These are phyloP conservation scores for Fraxinus excelsior DNA, from an alignment of 257 asterid genomes.

Conservation along the genomic window DNA sequence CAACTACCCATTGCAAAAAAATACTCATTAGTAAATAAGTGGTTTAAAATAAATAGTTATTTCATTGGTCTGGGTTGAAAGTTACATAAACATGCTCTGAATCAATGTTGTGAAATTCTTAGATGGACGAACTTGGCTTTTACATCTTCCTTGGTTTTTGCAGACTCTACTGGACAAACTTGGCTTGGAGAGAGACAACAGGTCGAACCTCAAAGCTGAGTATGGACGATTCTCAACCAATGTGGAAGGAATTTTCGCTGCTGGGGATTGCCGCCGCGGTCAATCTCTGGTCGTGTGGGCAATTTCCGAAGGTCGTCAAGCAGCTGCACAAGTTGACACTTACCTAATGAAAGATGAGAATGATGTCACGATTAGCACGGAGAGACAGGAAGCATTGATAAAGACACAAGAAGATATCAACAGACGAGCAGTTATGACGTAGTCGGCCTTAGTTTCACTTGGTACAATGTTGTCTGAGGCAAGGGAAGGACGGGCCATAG, in stretches of 20 bases:
- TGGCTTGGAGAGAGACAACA: constrained; percentile 74
- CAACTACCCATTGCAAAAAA: no score
- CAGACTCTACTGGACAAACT: constrained; percentile 83
- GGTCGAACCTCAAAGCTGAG: constrained; percentile 91
- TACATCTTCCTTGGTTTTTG: not conserved
- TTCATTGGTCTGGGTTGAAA: no score
- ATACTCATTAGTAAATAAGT: not conserved
- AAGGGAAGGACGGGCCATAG: no score
- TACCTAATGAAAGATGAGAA: constrained; percentile 55
- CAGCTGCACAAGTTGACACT: constrained; percentile 90
- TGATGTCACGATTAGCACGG: constrained; percentile 13
- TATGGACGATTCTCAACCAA: constrained; percentile 85
- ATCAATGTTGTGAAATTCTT: constrained; percentile 2
- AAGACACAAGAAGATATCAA: constrained; percentile 45
- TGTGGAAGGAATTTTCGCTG: constrained; percentile 88
- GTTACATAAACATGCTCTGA: no score
- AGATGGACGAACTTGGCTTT: constrained; percentile 3
- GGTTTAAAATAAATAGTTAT: not conserved
- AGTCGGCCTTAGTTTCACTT: not conserved
- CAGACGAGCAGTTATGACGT: constrained; percentile 63
- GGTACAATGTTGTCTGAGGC: not conserved
- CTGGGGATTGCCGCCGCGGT: constrained; percentile 98
- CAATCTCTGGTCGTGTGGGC: constrained; percentile 99
- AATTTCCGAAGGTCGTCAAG: constrained; percentile 88
- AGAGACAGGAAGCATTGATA: constrained; percentile 31